A percentile compares a stretch with the other conserved stretches of the same genome.
These are phyloP conservation scores for Buxus sempervirens DNA, from an alignment of 164 flowering plant genomes.

Conservation along the genomic window DNA sequence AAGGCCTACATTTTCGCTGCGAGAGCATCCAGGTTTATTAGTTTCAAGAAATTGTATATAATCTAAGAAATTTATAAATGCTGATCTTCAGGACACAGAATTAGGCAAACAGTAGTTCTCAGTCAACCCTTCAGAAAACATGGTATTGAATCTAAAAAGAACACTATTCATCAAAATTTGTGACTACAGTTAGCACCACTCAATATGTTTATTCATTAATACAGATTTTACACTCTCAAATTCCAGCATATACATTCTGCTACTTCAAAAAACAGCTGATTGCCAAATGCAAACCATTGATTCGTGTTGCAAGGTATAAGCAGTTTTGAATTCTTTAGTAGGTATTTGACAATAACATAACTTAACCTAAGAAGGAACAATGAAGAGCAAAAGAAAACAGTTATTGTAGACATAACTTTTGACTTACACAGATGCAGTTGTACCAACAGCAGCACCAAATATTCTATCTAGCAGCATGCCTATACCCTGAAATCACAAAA, in stretches of 20 bases:
- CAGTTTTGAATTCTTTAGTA: not conserved
- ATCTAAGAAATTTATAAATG: no score
- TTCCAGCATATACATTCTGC: not conserved
- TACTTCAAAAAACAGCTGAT: not conserved
- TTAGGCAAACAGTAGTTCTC: no score
- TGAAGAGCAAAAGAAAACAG: not conserved
- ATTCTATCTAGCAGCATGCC: constrained; percentile 81
- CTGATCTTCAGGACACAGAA: no score
- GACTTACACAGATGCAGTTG: constrained; percentile 87
- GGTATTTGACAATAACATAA: not conserved
- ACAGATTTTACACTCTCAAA: not conserved
- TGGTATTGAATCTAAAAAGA: no score
- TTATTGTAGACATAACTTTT: not conserved
- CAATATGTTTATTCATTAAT: no score
- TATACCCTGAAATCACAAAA: constrained; percentile 58
- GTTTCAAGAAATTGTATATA: no score
- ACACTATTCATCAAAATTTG: no score
- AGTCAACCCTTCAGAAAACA: no score
- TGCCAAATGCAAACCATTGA: not conserved
- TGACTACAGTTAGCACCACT: no score
- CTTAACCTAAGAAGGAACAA: not conserved
- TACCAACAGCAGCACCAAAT: constrained; percentile 80
- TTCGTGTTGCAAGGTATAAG: not conserved
- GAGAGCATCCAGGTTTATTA: constrained; percentile 1
- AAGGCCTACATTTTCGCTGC: constrained; percentile 96